phyloP scores from a whole-genome alignment of 2,329 filamentous ascomycete genomes.

The Teratosphaeria viscida region DNA sequence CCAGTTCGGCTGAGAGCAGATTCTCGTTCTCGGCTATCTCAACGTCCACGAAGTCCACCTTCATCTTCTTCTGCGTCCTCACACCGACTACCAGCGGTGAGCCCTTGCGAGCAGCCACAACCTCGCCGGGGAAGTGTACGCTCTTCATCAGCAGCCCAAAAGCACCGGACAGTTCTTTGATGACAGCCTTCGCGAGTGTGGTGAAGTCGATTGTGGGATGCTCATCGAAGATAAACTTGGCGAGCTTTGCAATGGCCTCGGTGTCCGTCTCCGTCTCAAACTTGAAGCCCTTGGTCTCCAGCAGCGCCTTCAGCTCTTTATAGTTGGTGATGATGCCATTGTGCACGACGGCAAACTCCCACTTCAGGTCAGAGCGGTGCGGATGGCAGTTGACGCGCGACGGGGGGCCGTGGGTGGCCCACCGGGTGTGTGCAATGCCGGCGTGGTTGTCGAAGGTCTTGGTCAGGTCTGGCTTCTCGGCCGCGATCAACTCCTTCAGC shows the following conservation, averaged over 20 bases:
- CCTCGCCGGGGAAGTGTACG: conserved; percentile 94
- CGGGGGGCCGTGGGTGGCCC: conserved; percentile 94
- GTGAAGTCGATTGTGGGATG: conserved; percentile 93
- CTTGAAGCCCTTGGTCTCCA: conserved; percentile 88
- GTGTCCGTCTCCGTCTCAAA: conserved; percentile 99
- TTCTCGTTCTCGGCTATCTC: conserved; percentile 83
- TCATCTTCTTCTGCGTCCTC: conserved; percentile 96
- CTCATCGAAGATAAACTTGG: conserved; percentile 95
- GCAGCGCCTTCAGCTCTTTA: conserved; percentile 93
- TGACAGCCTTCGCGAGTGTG: conserved; percentile 91
- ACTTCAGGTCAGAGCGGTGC: conserved; percentile 88
- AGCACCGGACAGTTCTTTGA: conserved; percentile 94
- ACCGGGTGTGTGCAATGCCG: conserved; percentile 96
- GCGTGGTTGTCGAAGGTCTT: conserved; percentile 97
- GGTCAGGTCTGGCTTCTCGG: conserved; percentile 70
- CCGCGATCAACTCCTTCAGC: conserved; percentile 83
- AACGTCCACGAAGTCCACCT: conserved; percentile 99
- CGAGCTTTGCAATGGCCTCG: conserved; percentile 97
- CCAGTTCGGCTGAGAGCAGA: conserved; percentile 80
- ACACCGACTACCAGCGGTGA: conserved; percentile 96
- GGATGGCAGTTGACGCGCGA: conserved; percentile 96
- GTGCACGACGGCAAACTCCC: conserved; percentile 97
- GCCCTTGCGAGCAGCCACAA: conserved; percentile 95
- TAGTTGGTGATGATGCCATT: conserved; percentile 99
- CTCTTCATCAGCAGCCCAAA: conserved; percentile 98